phyloP scores from a whole-genome alignment of 352 stramenopile genomes.

The Achlya hypogyna region DNA sequence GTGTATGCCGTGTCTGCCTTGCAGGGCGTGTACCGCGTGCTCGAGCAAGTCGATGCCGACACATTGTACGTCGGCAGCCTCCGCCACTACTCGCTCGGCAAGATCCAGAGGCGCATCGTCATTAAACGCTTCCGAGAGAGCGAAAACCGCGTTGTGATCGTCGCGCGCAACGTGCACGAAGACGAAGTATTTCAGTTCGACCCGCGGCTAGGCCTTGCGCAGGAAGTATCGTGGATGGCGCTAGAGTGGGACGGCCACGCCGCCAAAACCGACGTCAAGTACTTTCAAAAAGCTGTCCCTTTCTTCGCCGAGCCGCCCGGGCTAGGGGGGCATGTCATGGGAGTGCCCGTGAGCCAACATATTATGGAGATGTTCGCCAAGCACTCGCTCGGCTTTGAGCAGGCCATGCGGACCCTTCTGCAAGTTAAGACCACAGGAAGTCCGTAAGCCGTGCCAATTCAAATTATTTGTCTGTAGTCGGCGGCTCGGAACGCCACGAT shows the following conservation, averaged over 20 bases:
- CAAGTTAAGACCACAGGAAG: neutral
- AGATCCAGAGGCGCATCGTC: neutral
- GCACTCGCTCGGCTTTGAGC: neutral
- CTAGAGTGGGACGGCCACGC: neutral
- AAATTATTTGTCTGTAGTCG: too few species aligned
- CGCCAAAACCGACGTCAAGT: neutral
- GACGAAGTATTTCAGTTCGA: neutral
- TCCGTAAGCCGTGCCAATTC: neutral
- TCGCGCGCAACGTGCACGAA: neutral
- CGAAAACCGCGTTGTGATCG: neutral
- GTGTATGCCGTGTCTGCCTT: neutral
- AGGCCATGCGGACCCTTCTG: neutral
- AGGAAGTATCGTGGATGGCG: neutral
- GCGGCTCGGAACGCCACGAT: too few species aligned
- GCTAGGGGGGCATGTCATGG: neutral
- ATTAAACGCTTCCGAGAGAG: neutral
- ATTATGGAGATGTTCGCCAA: constrained; percentile 2
- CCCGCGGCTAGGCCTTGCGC: neutral
- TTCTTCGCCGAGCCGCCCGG: neutral
- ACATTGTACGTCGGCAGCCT: neutral
- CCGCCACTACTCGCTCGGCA: constrained; percentile 1
- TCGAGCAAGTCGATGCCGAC: neutral
- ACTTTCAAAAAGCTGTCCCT: neutral
- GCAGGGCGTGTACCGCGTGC: neutral
- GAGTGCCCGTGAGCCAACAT: neutral